Percentiles rank a stretch among this genome's conserved stretches.
phyloP scores from a whole-genome alignment of 148 eudicot genomes.

The Limonium bicolor region DNA sequence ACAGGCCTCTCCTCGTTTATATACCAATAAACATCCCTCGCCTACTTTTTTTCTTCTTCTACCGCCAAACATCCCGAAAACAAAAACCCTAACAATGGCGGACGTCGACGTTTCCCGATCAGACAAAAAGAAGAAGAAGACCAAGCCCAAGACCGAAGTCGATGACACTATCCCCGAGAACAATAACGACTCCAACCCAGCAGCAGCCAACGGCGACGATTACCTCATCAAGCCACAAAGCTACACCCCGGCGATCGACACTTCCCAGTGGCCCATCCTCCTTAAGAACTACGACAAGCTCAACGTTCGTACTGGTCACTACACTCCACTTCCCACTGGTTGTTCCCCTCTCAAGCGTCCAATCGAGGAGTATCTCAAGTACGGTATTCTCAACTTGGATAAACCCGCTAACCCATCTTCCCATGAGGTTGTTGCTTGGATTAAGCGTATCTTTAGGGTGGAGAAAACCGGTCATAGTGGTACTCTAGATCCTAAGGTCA shows the following conservation, averaged over 20 bases:
- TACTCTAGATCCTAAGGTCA: conserved; percentile 85
- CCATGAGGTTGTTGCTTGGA: conserved; percentile 95
- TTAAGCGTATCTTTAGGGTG: conserved; percentile 67
- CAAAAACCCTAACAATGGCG: conserved; percentile 24
- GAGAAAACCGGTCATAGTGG: conserved; percentile 92
- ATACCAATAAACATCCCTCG: neutral
- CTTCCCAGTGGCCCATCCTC: conserved; percentile 82
- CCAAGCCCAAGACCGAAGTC: conserved; percentile 11
- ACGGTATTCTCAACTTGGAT: conserved; percentile 65
- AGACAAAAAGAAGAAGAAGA: conserved; percentile 47
- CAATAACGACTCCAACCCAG: conserved; percentile 2
- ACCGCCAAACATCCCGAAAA: neutral
- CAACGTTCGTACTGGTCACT: conserved; percentile 80
- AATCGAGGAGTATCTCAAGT: conserved; percentile 48
- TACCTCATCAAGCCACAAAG: conserved; percentile 64
- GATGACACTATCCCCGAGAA: neutral
- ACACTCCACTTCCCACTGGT: conserved; percentile 77
- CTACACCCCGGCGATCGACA: conserved; percentile 51
- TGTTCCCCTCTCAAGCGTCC: conserved; percentile 76
- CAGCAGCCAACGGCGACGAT: conserved; percentile 5
- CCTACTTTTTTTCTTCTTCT: neutral
- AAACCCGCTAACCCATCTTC: conserved; percentile 91
- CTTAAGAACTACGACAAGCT: conserved; percentile 74
- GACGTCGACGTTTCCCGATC: conserved; percentile 31
- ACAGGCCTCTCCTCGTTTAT: neutral